Evolutionary conservation across 371 early-diverging fungal genomes (phyloP).

Genomic region (Neoconidiobolus thromboides): DNA sequence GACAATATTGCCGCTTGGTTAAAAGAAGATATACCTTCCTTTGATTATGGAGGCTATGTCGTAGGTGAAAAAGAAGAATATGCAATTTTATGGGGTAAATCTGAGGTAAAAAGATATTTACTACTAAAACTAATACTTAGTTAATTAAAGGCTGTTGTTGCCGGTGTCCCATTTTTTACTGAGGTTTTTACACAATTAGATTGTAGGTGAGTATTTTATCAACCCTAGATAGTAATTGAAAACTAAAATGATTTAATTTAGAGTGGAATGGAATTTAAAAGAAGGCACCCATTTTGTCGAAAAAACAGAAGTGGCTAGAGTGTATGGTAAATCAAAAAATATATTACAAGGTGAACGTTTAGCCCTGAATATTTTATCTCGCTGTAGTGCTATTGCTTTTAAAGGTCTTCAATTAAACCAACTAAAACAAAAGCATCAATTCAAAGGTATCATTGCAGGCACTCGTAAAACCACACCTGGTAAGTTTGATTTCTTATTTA

Average conservation of each 20-base stretch:
- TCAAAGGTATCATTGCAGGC: constrained; percentile 80
- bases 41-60: constrained; percentile 93
- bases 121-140: not conserved
- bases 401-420: constrained; percentile 38
- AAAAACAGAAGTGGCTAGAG: constrained; percentile 55
- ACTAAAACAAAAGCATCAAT: constrained; percentile 48
- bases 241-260: constrained; percentile 10
- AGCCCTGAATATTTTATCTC: constrained; percentile 82
- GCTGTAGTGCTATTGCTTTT: constrained; percentile 84
- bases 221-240: not conserved
- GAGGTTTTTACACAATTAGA: constrained; percentile 79
- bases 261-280: constrained; percentile 61
- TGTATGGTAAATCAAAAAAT: constrained; percentile 65
- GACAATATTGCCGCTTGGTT: constrained; percentile 55
- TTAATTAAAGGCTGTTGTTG: constrained; percentile 49
- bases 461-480: constrained; percentile 97
- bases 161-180: constrained; percentile 88
- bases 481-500: constrained; percentile 10
- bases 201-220: constrained; percentile 39
- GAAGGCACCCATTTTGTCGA: constrained; percentile 67
- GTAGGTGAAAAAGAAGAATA: constrained; percentile 74
- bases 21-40: constrained; percentile 85
- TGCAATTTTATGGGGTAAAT: constrained; percentile 76
- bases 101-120: constrained; percentile 22
- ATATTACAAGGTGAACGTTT: constrained; percentile 86